Evolutionary conservation across 2,329 filamentous ascomycete species (phyloP).

Genomic region (Ophiosphaerella herpotricha): DNA sequence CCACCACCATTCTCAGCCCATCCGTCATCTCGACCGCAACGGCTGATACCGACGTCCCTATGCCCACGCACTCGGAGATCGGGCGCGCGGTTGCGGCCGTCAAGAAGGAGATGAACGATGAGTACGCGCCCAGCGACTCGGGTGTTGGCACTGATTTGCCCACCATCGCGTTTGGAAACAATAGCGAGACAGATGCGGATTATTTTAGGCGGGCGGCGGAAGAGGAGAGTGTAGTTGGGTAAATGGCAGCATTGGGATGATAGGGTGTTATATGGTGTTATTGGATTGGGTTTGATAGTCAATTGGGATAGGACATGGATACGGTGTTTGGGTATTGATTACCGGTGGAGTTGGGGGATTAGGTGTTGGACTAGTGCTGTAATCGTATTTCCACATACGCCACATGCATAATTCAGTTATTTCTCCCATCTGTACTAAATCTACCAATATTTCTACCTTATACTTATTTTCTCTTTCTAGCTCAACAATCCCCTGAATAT

Average conservation of each 20-base stretch:
- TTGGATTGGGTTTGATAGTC: slow-evolving; percentile 1
- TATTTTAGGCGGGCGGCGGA: slow-evolving; percentile 44
- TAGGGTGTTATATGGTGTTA: neutral
- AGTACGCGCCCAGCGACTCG: slow-evolving; percentile 40
- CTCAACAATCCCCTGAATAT: no score
- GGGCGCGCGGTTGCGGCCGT: slow-evolving; percentile 37
- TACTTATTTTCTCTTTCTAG: no score
- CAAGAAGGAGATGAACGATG: slow-evolving; percentile 34
- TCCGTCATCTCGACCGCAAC: slow-evolving; percentile 32
- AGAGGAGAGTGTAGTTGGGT: slow-evolving; percentile 45
- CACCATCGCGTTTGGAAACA: slow-evolving; percentile 31
- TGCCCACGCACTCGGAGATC: slow-evolving; percentile 41
- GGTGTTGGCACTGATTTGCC: slow-evolving; percentile 46
- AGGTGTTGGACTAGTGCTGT: no score
- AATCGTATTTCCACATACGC: no score
- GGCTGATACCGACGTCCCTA: slow-evolving; percentile 18
- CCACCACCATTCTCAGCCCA: slow-evolving; percentile 28
- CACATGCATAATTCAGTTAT: no score
- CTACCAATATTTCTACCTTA: no score
- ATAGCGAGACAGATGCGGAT: slow-evolving; percentile 35
- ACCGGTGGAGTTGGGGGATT: neutral
- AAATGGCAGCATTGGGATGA: slow-evolving; percentile 3
- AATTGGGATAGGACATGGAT: neutral
- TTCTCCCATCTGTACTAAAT: no score
- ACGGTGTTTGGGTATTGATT: neutral